Percentiles rank a stretch among this genome's conserved stretches.
Evolutionary conservation across 192 early-diverging fungal species (phyloP).

Genomic region (Spinellus fusiger): DNA sequence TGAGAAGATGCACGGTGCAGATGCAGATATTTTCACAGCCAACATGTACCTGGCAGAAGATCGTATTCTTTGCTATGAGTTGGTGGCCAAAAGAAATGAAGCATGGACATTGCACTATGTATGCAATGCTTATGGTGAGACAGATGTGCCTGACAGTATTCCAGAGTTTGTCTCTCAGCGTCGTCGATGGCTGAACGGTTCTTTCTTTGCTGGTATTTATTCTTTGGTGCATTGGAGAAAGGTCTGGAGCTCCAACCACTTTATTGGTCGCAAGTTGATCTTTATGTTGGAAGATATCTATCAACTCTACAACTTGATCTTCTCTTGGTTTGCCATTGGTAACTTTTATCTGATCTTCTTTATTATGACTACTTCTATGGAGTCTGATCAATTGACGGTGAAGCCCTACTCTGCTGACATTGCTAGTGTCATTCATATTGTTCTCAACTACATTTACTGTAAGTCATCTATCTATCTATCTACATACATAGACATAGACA

Average conservation of each 20-base stretch:
- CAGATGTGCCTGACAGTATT: conserved; percentile 67
- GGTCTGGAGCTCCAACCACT: conserved; percentile 62
- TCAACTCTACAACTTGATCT: conserved; percentile 72
- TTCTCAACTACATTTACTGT: conserved; percentile 37
- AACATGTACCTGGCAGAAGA: conserved; percentile 68
- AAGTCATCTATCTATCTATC: no score
- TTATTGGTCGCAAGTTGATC: conserved; percentile 57
- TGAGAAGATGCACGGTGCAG: conserved; percentile 56
- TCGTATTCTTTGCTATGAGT: conserved; percentile 76
- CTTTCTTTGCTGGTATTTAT: conserved; percentile 75
- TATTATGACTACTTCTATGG: conserved; percentile 41
- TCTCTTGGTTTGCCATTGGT: conserved; percentile 87
- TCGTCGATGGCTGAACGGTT: conserved; percentile 58
- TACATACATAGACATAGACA: background rate
- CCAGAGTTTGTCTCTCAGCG: conserved; percentile 77
- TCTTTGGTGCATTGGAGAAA: conserved; percentile 55
- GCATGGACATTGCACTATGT: conserved; percentile 69
- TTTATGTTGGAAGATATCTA: conserved; percentile 76
- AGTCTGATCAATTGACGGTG: conserved; percentile 5
- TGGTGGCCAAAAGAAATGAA: conserved; percentile 61
- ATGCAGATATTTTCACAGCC: conserved; percentile 55
- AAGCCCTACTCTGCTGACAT: conserved; percentile 32
- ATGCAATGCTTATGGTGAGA: conserved; percentile 61
- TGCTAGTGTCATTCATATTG: conserved; percentile 31
- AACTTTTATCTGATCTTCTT: conserved; percentile 61